Base-by-base conservation (phyloP, 2,329 filamentous ascomycete species). In the Mycosphaerella sp. region DNA sequence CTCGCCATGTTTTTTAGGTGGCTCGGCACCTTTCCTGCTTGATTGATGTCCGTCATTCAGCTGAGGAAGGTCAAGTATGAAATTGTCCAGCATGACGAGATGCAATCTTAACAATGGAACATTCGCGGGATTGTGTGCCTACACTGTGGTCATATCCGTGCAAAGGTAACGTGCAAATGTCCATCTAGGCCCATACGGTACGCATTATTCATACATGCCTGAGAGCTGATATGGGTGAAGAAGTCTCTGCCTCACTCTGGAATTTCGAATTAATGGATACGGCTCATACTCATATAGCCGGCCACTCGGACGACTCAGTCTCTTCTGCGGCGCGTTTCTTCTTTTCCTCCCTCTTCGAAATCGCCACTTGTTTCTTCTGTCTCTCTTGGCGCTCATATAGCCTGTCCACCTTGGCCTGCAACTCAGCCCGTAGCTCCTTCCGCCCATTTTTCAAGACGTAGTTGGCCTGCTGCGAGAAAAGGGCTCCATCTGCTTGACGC, bases 1-100 rank as follows among this genome's bases (percentile, higher is more conserved):
- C 77, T 0, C 69, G 80, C 47, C 21, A 25, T 56, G 75, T 10
- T 63, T 68, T 2, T 63, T 73, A 0, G 69, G 68, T 0, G 41
- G 59, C 1, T 59, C 74, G 40, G 68, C 55, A 44, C 54, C 50
- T 13, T 36, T 53, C 7, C 59, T 30, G 49, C 50, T 28, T 50
- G 55, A 6, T 25, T 60, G 39, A 25, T 62, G 41, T 59, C 59
- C 37, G 45, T 53, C 6, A 56, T 62, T 16, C 30, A 53, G 6
- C 17, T 61, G 17, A 35, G 47, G 40, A 60, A 73, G 62, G 73
- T 69, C 4, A 58, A 69, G 41, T 66, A 41, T 2, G 41, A 39
- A 1, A 17, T 13, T 21, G 18, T 25, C 39, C 30, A 13, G 30
- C 10, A 34, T 34, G 30, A 25, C 4, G 21, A 25, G 21, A 25